Base-by-base conservation (phyloP, 1,284 basidiomycete genomes). In the Ganoderma sp. region DNA sequence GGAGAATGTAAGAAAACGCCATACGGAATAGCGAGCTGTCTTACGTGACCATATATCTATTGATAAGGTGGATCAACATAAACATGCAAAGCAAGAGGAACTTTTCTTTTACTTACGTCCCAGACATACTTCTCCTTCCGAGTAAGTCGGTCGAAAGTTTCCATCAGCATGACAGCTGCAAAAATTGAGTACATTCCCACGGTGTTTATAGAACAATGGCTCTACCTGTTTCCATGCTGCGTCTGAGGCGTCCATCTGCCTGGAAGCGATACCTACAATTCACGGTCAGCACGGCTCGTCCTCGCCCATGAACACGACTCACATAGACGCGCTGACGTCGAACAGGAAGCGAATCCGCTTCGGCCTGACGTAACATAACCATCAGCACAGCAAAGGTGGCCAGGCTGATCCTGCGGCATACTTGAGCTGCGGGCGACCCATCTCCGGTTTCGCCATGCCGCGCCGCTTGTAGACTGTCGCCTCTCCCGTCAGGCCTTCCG, bases 241-340 rank as follows among this genome's bases (percentile, higher is more conserved):
- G 78, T 72, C 86, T 82, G 67, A 90, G 73, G 5, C 89, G 85
- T 4, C 88, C 88, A 75, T 90, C 89, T 67, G 89, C 88, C 70
- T 90, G 89, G 80, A 90, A 90, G 6, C 89, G 88, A 76, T 90
- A 89, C 86, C 87, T 88, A 65, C 6, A 3, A n/a, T 17, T 2
- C 14, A 42, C 15, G 28, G 22, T 60, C 9, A 66, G 56, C 42
- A 58, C 37, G 32, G 17, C 25, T n/a, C 14, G 43, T 32, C 19
- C 25, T 10, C 22, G 34, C 22, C 2, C 39, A 45, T 32, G 15
- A 9, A n/a, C 19, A n/a, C 25, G 15, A 70, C 79, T 63, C 72
- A 88, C 88, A 90, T 90, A 0, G 89, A 90, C n/a, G 86, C 88
- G 74, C 88, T 90, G 61, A 90, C 80, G 74, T 90, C 89, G 73